phyloP scores from a whole-genome alignment of 1,284 basidiomycete species.

The Wolfiporia cocos region DNA sequence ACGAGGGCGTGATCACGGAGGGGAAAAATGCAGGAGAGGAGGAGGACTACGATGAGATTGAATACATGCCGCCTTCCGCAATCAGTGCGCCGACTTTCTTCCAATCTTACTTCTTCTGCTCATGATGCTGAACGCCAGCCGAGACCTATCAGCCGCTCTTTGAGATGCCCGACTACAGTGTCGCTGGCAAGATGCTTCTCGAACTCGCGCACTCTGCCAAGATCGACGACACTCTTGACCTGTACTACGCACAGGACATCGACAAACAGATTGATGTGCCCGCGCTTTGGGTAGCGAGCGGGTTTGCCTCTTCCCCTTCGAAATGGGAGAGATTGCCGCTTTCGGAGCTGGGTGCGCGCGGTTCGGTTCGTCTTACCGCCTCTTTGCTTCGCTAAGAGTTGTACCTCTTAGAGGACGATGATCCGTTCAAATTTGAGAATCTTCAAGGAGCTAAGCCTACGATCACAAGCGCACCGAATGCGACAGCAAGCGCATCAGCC shows the following conservation, averaged over 20 bases:
- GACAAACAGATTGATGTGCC: conserved; percentile 18
- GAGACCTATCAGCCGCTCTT: conserved; percentile 29
- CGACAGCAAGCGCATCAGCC: too few species aligned
- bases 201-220: conserved; percentile 18
- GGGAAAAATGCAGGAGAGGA: conserved; percentile 31
- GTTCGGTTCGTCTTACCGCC: too few species aligned
- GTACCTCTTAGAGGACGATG: too few species aligned
- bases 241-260: conserved; percentile 22
- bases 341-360: conserved; percentile 23
- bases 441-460: too few species aligned
- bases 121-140: conserved; percentile 17
- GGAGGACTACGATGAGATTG: conserved; percentile 62
- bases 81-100: conserved; percentile 37
- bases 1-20: conserved; percentile 23
- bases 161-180: conserved; percentile 28
- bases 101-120: neutral
- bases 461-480: too few species aligned
- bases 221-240: conserved; percentile 24
- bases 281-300: conserved; percentile 17
- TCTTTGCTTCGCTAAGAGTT: too few species aligned
- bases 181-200: conserved; percentile 20
- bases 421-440: too few species aligned
- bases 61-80: conserved; percentile 72
- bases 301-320: conserved; percentile 13
- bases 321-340: conserved; percentile 14